phyloP scores from a whole-genome alignment of 257 asterid species.

The Gentiana dahurica region DNA sequence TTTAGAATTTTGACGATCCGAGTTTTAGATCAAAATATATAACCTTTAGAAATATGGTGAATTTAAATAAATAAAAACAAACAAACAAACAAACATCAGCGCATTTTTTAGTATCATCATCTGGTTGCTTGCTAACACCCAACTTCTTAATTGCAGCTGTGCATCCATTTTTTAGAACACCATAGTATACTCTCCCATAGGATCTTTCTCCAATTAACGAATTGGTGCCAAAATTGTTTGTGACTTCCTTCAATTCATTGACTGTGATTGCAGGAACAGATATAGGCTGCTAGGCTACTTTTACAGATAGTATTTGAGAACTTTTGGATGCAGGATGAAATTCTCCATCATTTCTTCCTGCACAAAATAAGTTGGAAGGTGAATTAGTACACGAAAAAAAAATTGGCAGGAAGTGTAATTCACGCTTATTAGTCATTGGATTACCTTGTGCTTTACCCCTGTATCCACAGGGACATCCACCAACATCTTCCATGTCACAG shows the following conservation, averaged over 20 bases:
- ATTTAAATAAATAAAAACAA: no score
- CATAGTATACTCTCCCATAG: slow-evolving; percentile 80
- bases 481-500: no score
- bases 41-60: no score
- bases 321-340: slow-evolving; percentile 39
- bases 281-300: slow-evolving; percentile 47
- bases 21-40: no score
- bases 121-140: slow-evolving; percentile 81
- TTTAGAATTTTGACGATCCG: no score
- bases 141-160: slow-evolving; percentile 79
- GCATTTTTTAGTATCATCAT: slow-evolving; percentile 27
- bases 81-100: no score
- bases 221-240: slow-evolving; percentile 52
- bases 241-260: slow-evolving; percentile 67
- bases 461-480: no score
- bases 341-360: slow-evolving; percentile 46
- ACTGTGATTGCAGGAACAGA: slow-evolving; percentile 60
- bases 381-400: no score
- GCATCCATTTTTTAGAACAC: slow-evolving; percentile 42
- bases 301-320: slow-evolving; percentile 31
- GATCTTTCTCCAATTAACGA: slow-evolving; percentile 86
- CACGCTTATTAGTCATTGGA: no score
- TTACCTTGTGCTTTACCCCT: no score
- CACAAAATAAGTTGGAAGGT: background rate
- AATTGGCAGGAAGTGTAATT: no score